Conservation (phyloP, 192 early-diverging fungal genomes). For the Mortierella claussenii region DNA sequence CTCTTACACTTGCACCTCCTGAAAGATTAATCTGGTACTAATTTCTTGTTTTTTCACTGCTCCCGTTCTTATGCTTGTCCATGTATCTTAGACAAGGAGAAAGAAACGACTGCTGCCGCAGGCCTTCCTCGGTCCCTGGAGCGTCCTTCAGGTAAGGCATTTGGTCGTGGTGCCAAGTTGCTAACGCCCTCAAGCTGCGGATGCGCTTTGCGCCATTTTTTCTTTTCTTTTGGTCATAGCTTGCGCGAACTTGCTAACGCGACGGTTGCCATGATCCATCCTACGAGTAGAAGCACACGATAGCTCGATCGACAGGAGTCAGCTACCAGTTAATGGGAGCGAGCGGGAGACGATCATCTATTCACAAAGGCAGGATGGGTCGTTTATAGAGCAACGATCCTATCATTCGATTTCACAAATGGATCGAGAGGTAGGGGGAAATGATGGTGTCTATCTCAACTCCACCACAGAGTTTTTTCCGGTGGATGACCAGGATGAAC, state of each 20-base stretch:
- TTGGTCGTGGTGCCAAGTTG: no score
- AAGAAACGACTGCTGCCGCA: slow-evolving; percentile 1
- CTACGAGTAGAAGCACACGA: background rate
- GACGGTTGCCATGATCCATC: no score
- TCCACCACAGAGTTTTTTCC: slow-evolving; percentile 50
- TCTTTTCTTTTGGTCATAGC: no score
- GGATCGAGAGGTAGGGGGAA: slow-evolving; percentile 2
- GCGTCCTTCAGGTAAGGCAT: background rate
- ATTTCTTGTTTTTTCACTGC: no score
- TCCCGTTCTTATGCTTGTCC: no score
- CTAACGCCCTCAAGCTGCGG: no score
- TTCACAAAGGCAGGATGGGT: slow-evolving; percentile 23
- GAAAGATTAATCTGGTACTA: no score
- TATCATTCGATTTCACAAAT: slow-evolving; percentile 14
- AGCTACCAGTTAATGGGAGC: slow-evolving; percentile 5
- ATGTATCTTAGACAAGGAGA: slow-evolving; percentile 31
- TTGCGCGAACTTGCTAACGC: no score
- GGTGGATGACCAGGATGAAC: slow-evolving; percentile 48
- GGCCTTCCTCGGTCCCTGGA: slow-evolving; percentile 4
- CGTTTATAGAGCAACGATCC: slow-evolving; percentile 39
- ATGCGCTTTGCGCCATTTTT: no score
- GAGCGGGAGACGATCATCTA: slow-evolving; percentile 14
- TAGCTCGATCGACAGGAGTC: slow-evolving; percentile 8
- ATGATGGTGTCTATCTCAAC: slow-evolving; percentile 37
- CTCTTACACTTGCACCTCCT: no score